Conservation (phyloP, 805 yeast genomes). For the Yamadazyma nakazawae region DNA sequence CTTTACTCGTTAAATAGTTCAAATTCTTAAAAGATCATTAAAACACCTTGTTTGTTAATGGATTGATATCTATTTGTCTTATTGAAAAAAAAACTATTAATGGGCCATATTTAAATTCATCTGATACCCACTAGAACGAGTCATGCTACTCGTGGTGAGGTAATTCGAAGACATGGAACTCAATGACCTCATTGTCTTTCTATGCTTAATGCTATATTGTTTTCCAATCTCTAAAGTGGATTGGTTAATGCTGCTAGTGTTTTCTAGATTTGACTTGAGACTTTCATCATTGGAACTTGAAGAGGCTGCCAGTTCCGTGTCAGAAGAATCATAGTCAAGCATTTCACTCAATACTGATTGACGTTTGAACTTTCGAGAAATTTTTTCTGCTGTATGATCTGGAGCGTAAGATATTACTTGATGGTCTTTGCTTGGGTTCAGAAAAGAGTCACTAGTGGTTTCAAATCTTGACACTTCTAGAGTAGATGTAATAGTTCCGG, state of each 20-base stretch:
- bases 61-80: too few species aligned
- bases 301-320: slow-evolving; percentile 7
- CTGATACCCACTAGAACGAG: slow-evolving; percentile 11
- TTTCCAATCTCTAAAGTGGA: slow-evolving; percentile 7
- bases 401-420: slow-evolving; percentile 6
- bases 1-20: too few species aligned
- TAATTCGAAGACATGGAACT: slow-evolving; percentile 13
- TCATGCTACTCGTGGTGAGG: slow-evolving; percentile 8
- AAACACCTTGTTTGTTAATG: too few species aligned
- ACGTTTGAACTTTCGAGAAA: slow-evolving; percentile 29
- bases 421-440: not conserved
- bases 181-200: slow-evolving; percentile 6
- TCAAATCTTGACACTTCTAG: not conserved
- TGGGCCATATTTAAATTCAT: slow-evolving; percentile 10
- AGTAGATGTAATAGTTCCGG: not conserved
- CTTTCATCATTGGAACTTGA: not conserved
- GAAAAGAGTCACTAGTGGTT: not conserved
- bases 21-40: too few species aligned
- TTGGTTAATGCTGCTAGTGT: not conserved
- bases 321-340: slow-evolving; percentile 40
- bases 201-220: slow-evolving; percentile 12
- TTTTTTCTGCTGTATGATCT: slow-evolving; percentile 19
- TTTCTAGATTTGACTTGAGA: not conserved
- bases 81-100: not conserved
- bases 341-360: slow-evolving; percentile 43